Base-by-base conservation (phyloP, 2,329 filamentous ascomycete genomes). In the Diaporthe sp. region DNA sequence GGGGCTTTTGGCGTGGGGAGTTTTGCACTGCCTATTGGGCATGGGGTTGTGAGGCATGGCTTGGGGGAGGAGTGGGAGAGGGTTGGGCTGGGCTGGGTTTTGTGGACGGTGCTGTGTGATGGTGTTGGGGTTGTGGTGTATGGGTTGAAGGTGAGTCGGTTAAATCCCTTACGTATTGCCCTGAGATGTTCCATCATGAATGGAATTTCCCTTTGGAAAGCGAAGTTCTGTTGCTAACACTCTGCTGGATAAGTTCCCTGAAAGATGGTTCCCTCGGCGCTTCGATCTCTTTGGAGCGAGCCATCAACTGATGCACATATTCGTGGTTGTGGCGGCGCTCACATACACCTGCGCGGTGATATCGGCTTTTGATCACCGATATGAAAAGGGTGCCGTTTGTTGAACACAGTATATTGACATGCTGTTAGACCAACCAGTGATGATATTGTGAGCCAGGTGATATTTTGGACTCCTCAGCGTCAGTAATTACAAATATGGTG, bases 241-340 rank as follows among this genome's bases (percentile, higher is more conserved):
- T 27, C 22, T n/a, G 30, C 5, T 17, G 25, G 4, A 39, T 12
- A 9, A 86, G 83, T 79, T 87, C 19, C 86, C 86, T 0, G 86
- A 88, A 76, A 79, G 80, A 65, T 85, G 83, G 81, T 84, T 79
- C 53, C 85, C 84, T 3, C 80, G 81, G 19, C 79, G 72, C 3
- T 88, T 88, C 66, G 87, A 89, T 74, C 77, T 88, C 2, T 80
- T 85, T 27, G 86, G 86, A 1, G 82, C 85, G 1, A 87, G 85
- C 72, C 87, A 89, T 77, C 85, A 89, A 78, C 78, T 87, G 30
- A 85, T 89, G 79, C 87, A 89, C 73, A 75, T 87, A 2, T 81
- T 85, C 75, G 86, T 88, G 19, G 78, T 88, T 25, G 78, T 83
- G 15, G 87, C 85, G 3, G 84, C 82, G 1, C 72, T 86, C 22